Conservation (phyloP, 2,329 filamentous ascomycete species). For the Colletotrichum agaves region DNA sequence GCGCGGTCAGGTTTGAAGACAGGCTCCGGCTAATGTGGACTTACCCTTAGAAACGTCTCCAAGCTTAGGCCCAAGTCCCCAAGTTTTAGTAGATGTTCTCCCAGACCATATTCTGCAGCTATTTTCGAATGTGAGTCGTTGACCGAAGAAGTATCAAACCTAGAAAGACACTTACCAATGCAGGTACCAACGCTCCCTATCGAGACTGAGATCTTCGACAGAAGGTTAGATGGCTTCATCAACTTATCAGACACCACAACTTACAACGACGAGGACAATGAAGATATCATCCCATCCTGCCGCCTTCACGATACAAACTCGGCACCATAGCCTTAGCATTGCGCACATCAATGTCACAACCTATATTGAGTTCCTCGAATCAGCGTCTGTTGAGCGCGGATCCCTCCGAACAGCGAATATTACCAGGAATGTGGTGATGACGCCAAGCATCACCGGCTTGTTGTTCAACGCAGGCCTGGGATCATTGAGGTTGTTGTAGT, state of each 20-base stretch:
- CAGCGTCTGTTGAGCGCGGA: too few relatives aligned
- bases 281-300: slow-evolving; percentile 39
- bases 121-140: neutral
- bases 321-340: slow-evolving; percentile 27
- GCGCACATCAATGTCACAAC: slow-evolving; percentile 31
- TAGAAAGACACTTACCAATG: neutral
- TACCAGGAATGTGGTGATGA: slow-evolving; percentile 38
- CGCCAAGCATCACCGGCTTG: slow-evolving; percentile 23
- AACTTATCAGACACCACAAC: neutral
- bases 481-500: slow-evolving; percentile 36
- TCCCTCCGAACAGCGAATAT: neutral
- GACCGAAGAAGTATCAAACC: too few relatives aligned
- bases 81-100: slow-evolving; percentile 9
- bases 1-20: neutral
- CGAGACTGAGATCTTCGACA: slow-evolving; percentile 11
- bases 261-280: slow-evolving; percentile 33
- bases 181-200: slow-evolving; percentile 19
- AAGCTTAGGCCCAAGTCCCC: neutral
- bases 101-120: slow-evolving; percentile 14
- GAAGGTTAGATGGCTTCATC: neutral
- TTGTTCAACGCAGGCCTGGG: slow-evolving; percentile 34
- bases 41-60: slow-evolving; percentile 18
- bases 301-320: slow-evolving; percentile 25
- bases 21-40: rapidly evolving
- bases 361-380: neutral